A percentile compares a stretch with the other conserved stretches of the same genome.
These are phyloP conservation scores for Malus hybrid DNA, from an alignment of 331 rosid species.

Conservation along the genomic window DNA sequence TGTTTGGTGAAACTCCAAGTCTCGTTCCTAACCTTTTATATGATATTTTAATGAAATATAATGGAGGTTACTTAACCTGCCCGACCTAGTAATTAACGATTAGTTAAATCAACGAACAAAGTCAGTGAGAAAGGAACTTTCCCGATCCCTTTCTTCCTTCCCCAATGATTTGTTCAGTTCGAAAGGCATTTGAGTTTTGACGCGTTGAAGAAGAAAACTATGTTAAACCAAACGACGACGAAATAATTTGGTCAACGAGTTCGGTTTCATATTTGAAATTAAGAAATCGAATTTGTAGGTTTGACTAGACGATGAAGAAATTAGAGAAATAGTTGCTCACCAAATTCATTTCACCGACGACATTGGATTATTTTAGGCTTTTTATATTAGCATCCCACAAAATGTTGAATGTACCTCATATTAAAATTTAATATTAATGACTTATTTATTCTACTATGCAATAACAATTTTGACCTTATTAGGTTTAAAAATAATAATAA, in stretches of 20 bases:
- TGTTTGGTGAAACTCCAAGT: background rate
- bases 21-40: background rate
- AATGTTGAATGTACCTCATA: too few species aligned
- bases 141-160: background rate
- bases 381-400: too few species aligned
- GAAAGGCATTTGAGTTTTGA: background rate
- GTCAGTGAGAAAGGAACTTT: constrained; percentile 4
- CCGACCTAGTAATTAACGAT: background rate
- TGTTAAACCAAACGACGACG: background rate
- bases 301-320: background rate
- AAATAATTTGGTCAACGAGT: background rate
- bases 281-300: background rate
- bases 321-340: background rate
- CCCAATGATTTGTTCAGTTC: background rate
- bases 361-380: background rate
- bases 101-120: background rate
- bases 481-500: too few species aligned
- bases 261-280: background rate
- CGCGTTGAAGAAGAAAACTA: background rate
- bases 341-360: background rate
- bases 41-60: too few species aligned
- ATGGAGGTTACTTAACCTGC: background rate
- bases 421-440: too few species aligned
- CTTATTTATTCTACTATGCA: too few species aligned
- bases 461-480: too few species aligned